These are phyloP conservation scores for Hyaloperonospora brassicae DNA, from an alignment of 352 stramenopile species.

Conservation along the genomic window DNA sequence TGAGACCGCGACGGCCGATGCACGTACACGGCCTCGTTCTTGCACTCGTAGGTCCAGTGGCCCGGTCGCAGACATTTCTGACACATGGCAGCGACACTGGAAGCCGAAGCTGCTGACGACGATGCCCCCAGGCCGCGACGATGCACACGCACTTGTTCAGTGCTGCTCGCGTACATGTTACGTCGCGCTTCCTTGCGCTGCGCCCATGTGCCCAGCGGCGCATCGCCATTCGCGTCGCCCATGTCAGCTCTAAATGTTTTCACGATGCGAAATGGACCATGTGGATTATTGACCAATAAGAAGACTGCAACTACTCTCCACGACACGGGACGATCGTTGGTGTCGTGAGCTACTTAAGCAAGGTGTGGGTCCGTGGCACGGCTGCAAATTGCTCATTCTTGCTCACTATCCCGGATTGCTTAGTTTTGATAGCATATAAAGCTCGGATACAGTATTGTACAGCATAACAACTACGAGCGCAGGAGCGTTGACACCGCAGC, in stretches of 20 bases:
- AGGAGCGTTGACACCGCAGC: no score
- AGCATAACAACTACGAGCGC: no score
- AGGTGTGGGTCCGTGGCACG: no score
- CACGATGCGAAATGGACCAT: no score
- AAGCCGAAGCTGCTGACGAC: slow-evolving; percentile 3
- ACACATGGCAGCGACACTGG: slow-evolving; percentile 43
- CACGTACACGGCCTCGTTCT: slow-evolving; percentile 77
- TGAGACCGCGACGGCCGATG: slow-evolving; percentile 66
- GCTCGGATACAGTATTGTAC: no score
- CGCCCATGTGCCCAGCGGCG: slow-evolving; percentile 51
- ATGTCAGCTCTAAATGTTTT: slow-evolving; percentile 9
- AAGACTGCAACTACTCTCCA: no score
- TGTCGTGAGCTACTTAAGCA: no score
- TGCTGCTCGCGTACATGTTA: slow-evolving; percentile 83
- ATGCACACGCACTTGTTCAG: slow-evolving; percentile 55
- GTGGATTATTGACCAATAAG: no score
- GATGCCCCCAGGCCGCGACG: slow-evolving; percentile 28
- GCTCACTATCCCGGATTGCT: no score
- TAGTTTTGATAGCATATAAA: no score
- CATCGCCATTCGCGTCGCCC: slow-evolving; percentile 29
- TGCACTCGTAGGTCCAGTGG: slow-evolving; percentile 86
- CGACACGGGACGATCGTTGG: no score
- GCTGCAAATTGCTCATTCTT: no score
- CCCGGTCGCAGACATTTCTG: slow-evolving; percentile 75
- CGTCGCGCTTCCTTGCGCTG: slow-evolving; percentile 64